These are phyloP conservation scores for Ophiosphaerella narmari DNA, from an alignment of 2,329 filamentous ascomycete genomes.

Conservation along the genomic window DNA sequence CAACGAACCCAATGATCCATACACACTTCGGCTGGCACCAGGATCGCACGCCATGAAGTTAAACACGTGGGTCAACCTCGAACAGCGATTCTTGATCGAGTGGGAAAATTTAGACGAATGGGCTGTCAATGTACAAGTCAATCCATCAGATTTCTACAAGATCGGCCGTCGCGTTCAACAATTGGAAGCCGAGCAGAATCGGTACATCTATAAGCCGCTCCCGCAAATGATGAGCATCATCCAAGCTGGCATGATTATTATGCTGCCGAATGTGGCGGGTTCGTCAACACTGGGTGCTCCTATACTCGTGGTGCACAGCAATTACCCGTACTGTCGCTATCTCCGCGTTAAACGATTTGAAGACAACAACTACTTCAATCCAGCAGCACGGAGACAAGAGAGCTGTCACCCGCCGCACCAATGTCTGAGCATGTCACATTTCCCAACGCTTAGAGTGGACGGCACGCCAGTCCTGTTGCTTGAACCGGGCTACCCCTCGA, in stretches of 20 bases:
- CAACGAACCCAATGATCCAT: conserved; percentile 1
- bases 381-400: not conserved
- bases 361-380: conserved; percentile 15
- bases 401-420: not conserved
- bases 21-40: conserved; percentile 10
- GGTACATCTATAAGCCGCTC: conserved; percentile 28
- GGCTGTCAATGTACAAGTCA: conserved; percentile 10
- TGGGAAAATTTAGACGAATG: conserved; percentile 9
- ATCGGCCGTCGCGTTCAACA: conserved; percentile 8
- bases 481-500: conserved; percentile 12
- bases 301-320: conserved; percentile 16
- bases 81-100: conserved; percentile 25
- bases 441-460: conserved; percentile 6
- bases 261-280: conserved; percentile 14
- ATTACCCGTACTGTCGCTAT: conserved; percentile 14
- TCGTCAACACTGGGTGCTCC: conserved; percentile 20
- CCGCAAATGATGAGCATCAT: conserved; percentile 9
- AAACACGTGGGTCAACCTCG: conserved; percentile 22
- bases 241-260: conserved; percentile 15
- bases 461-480: conserved; percentile 19
- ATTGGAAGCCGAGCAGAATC: conserved; percentile 27
- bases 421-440: conserved; percentile 10
- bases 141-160: conserved; percentile 13
- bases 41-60: conserved; percentile 14
- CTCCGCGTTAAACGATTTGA: conserved; percentile 18